Conservation (phyloP, 768 basidiomycete genomes). For the Suillus subaureus region DNA sequence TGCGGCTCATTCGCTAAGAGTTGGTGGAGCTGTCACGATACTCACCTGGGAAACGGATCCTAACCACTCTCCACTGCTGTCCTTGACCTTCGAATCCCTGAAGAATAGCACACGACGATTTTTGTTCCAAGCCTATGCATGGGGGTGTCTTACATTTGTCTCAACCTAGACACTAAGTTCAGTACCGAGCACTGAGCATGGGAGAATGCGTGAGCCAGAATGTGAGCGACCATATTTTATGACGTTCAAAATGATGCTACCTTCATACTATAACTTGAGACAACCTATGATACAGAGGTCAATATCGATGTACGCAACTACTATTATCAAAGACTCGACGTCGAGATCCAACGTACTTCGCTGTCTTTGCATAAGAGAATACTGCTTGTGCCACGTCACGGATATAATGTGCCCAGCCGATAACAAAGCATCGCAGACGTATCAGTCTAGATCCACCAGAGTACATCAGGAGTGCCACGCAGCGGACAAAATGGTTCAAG, state of each 20-base stretch:
- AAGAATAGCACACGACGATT: neutral
- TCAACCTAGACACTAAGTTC: neutral
- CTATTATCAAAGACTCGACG: neutral
- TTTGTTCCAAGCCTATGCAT: neutral
- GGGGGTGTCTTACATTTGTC: neutral
- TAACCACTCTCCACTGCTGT: neutral
- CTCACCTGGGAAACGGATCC: neutral
- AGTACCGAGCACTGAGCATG: neutral
- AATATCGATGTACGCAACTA: neutral
- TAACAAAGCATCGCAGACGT: neutral
- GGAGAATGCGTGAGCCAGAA: neutral
- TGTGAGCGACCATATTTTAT: neutral
- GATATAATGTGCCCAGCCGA: neutral
- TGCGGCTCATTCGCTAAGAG: neutral
- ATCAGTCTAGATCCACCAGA: neutral
- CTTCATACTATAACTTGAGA: neutral
- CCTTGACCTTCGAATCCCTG: neutral
- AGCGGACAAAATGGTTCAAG: neutral
- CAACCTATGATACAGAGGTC: neutral
- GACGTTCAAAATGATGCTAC: neutral
- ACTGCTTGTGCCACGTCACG: neutral
- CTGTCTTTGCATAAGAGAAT: neutral
- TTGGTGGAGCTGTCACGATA: neutral
- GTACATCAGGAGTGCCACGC: neutral
- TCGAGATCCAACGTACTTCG: neutral